Conservation (phyloP, 2,329 filamentous ascomycete genomes). For the Pseudogymnoascus sp. region DNA sequence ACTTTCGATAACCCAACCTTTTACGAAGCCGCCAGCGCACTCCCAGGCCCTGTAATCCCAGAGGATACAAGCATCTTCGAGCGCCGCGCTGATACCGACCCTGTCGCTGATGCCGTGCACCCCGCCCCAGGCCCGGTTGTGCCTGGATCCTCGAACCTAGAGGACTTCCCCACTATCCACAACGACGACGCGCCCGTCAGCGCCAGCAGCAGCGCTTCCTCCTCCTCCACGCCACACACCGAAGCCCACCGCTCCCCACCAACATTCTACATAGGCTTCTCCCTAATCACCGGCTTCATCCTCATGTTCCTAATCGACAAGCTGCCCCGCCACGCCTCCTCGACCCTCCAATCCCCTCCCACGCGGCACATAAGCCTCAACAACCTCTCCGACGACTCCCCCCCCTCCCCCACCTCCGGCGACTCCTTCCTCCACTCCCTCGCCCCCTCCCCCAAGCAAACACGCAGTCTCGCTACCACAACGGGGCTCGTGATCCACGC, state of each 20-base stretch:
- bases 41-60: conserved; percentile 12
- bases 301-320: conserved; percentile 96
- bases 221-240: conserved; percentile 19
- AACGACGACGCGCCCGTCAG: neutral
- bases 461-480: conserved; percentile 69
- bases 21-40: conserved; percentile 2
- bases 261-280: conserved; percentile 73
- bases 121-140: neutral
- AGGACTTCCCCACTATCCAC: neutral
- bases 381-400: conserved; percentile 50
- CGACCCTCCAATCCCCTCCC: conserved; percentile 54
- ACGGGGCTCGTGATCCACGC: conserved; percentile 94
- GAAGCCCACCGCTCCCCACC: conserved; percentile 49
- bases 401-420: conserved; percentile 17
- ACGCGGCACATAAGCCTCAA: conserved; percentile 81
- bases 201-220: neutral
- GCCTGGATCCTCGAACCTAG: neutral
- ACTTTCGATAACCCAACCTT: neutral
- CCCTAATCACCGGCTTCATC: conserved; percentile 79
- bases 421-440: conserved; percentile 52
- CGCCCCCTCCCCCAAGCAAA: conserved; percentile 47
- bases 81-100: neutral
- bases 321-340: conserved; percentile 62
- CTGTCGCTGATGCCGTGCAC: neutral
- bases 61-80: neutral